A percentile compares a stretch with the other conserved stretches of the same genome.
Conservation (phyloP, 768 basidiomycete species). For the Megacollybia marginata region DNA sequence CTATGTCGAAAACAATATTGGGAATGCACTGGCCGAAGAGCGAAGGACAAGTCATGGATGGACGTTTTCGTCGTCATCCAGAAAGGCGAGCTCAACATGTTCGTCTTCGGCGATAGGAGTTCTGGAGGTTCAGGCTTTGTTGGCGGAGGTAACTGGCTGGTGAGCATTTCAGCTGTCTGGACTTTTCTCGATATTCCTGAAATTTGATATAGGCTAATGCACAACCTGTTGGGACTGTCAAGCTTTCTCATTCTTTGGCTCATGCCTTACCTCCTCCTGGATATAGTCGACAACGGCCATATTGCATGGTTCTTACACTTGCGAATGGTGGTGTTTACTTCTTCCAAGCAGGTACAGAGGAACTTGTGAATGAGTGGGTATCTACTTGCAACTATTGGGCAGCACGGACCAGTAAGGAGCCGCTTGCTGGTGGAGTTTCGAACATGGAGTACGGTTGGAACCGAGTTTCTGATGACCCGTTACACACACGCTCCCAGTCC, state of each 20-base stretch:
- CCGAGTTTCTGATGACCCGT: slow-evolving; percentile 50
- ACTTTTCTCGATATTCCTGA: not conserved
- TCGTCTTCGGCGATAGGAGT: slow-evolving; percentile 78
- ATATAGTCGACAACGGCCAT: slow-evolving; percentile 82
- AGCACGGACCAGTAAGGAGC: slow-evolving; percentile 90
- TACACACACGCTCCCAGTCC: slow-evolving; percentile 46
- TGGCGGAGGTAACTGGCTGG: slow-evolving; percentile 98
- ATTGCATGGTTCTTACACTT: slow-evolving; percentile 92
- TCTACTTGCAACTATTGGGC: slow-evolving; percentile 99
- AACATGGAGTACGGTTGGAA: slow-evolving; percentile 99
- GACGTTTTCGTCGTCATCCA: slow-evolving; percentile 96
- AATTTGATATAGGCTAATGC: slow-evolving; percentile 67
- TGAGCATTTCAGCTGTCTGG: slow-evolving; percentile 33
- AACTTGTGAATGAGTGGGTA: slow-evolving; percentile 98
- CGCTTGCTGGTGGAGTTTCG: slow-evolving; percentile 90
- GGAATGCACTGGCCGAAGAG: slow-evolving; percentile 76
- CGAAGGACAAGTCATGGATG: slow-evolving; percentile 86
- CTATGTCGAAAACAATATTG: slow-evolving; percentile 92
- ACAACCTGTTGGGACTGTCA: slow-evolving; percentile 70
- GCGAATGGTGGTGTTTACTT: slow-evolving; percentile 90
- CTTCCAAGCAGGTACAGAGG: slow-evolving; percentile 98
- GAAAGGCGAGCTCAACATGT: slow-evolving; percentile 93
- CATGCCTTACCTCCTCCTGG: slow-evolving; percentile 87
- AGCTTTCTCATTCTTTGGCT: slow-evolving; percentile 82
- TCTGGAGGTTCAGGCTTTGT: slow-evolving; percentile 58